A percentile compares a stretch with the other conserved stretches of the same genome.
Evolutionary conservation across 2,329 filamentous ascomycete species (phyloP).

Genomic region (Trichophyton simii): DNA sequence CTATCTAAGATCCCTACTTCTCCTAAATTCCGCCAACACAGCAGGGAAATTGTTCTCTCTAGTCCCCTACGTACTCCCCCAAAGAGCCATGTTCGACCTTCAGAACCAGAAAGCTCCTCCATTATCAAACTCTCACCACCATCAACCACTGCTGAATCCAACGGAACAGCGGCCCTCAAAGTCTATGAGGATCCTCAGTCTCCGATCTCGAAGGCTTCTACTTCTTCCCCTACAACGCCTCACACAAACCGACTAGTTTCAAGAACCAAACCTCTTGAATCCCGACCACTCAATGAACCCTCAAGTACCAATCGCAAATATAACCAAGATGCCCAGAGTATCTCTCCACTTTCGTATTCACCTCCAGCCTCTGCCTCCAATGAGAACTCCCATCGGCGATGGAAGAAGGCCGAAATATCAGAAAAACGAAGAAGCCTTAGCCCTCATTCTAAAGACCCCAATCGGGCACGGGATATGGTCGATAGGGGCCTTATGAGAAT

Average conservation of each 20-base stretch:
- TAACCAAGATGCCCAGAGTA: slow-evolving; percentile 14
- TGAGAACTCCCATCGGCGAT: slow-evolving; percentile 21
- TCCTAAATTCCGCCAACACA: neutral
- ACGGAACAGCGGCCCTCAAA: slow-evolving; percentile 22
- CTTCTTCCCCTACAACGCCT: slow-evolving; percentile 11
- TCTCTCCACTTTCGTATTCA: slow-evolving; percentile 4
- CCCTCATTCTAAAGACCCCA: slow-evolving; percentile 28
- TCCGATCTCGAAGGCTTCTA: slow-evolving; percentile 17
- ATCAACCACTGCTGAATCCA: neutral
- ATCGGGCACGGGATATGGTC: slow-evolving; percentile 27
- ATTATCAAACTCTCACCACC: neutral
- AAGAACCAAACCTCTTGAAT: slow-evolving; percentile 25
- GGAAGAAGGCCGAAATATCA: slow-evolving; percentile 23
- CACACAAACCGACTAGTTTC: slow-evolving; percentile 14
- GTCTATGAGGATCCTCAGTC: slow-evolving; percentile 44
- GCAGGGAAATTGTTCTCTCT: neutral
- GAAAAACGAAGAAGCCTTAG: slow-evolving; percentile 24
- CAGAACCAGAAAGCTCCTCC: neutral
- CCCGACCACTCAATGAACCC: slow-evolving; percentile 29
- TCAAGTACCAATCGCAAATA: slow-evolving; percentile 17
- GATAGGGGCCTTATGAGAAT: slow-evolving; percentile 28
- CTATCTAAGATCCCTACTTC: neutral
- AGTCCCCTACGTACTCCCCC: neutral
- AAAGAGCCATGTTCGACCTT: neutral
- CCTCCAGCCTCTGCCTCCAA: slow-evolving; percentile 6